Evolutionary conservation across 2,329 filamentous ascomycete genomes (phyloP), one percentile per base, ranked within the genome.

Genomic region (Tolypocladium endophyticum): DNA sequence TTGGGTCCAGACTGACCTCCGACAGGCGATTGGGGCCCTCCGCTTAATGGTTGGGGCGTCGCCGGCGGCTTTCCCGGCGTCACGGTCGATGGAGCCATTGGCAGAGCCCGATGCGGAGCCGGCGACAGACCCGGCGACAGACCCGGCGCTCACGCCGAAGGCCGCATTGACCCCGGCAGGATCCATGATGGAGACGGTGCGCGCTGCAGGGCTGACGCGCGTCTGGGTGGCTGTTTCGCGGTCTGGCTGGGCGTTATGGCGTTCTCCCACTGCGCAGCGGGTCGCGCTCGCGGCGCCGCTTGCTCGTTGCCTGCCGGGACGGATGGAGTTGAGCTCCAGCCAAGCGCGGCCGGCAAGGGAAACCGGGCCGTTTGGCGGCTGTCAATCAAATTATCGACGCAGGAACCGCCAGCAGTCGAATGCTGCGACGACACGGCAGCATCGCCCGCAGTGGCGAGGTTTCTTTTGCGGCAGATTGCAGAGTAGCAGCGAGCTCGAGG

Each of bases 1-100:
- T 6, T 8, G 54, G 43, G 57, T 38, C 57, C 53, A 61, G 56
- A 68, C 73, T 62, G 70, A 81, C 80, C 79, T 79, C 70, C 78
- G 74, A 65, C 80, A 83, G 60, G 80, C 80, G 65, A 82, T 80
- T 33, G 78, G 74, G 45, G 79, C 77, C 68, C 78, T 74, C 57
- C 79, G 76, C 68, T 79, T 81, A 66, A 80, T 75, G 53, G 60
- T 62, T 6, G 67, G 55, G 52, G 56, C 61, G 41, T 53, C 58
- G 56, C 36, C 59, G 35, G 59, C 39, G 55, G 61, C 56, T 53
- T 58, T 58, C 35, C 59, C 39, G 57, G 58, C 59, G 25, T 23
- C 59, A 45, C 35, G 20, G 54, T 28, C 45, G 38, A 61, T 38
- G 28, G 60, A 47, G 58, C 57, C 57, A 43, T 52, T 33, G 16